Evolutionary conservation across 345 rosid genomes (phyloP).

Genomic region (Nasturtium officinale): DNA sequence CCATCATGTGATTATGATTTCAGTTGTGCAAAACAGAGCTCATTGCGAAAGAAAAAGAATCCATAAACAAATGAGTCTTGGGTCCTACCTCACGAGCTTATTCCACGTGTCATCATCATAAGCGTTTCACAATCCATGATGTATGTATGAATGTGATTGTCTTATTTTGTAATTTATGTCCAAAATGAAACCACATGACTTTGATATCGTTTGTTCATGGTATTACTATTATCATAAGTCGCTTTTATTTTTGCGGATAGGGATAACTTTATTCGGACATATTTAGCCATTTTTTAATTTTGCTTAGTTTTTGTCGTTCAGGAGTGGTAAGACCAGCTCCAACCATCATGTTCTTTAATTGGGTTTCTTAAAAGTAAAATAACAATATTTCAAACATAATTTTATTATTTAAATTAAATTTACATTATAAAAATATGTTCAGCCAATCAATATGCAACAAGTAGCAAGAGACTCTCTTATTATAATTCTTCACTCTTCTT

Average conservation of each 20-base stretch:
- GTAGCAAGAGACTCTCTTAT: no score
- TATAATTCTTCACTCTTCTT: no score
- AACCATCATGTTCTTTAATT: no score
- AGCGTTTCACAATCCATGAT: not conserved
- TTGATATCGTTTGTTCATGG: not conserved
- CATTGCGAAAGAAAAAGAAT: not conserved
- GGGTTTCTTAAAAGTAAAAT: no score
- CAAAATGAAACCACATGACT: conserved; percentile 30
- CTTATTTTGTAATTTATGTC: conserved; percentile 23
- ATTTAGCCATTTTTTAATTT: not conserved
- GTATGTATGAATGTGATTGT: not conserved
- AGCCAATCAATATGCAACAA: no score
- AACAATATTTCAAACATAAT: no score
- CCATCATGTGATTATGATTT: conserved; percentile 35
- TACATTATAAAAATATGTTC: no score
- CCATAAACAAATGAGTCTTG: conserved; percentile 16
- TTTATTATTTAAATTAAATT: no score
- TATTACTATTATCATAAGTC: not conserved
- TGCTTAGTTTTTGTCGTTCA: not conserved
- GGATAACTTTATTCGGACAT: not conserved
- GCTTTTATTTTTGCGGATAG: not conserved
- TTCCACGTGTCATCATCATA: conserved; percentile 55
- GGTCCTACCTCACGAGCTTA: conserved; percentile 50
- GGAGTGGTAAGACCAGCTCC: no score
- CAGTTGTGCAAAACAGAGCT: conserved; percentile 48